A percentile compares a stretch with the other conserved stretches of the same genome.
phyloP scores from a whole-genome alignment of 1,284 basidiomycete species.

The Pulchroboletus neoregius region DNA sequence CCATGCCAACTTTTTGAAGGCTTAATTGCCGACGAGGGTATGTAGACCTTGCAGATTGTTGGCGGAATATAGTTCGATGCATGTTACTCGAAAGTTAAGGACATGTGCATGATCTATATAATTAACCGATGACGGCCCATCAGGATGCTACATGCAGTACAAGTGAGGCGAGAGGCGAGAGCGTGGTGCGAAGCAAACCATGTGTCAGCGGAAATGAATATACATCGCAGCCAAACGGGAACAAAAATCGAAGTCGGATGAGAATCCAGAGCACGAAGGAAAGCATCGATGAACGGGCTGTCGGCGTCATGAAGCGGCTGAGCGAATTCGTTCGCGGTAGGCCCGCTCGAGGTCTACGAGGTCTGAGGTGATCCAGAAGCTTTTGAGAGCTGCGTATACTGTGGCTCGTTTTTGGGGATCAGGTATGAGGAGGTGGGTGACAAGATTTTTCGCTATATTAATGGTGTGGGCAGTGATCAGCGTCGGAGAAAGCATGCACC shows the following conservation, averaged over 20 bases:
- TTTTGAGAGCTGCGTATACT: constrained; percentile 53
- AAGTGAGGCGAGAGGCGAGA: constrained; percentile 1
- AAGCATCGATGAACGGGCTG: neutral
- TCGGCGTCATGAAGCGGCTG: constrained; percentile 13
- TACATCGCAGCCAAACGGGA: neutral
- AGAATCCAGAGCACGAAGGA: neutral
- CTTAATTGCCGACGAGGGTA: constrained; percentile 34
- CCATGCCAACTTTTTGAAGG: constrained; percentile 75
- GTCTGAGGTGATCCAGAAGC: constrained; percentile 62
- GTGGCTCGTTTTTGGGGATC: constrained; percentile 57
- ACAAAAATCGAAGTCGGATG: neutral
- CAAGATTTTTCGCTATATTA: constrained; percentile 51
- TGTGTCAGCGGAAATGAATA: constrained; percentile 4
- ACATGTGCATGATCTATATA: neutral
- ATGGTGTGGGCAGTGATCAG: constrained; percentile 6
- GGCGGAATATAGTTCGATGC: constrained; percentile 7
- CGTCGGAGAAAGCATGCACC: neutral
- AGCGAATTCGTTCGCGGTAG: constrained; percentile 52
- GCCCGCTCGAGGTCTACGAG: constrained; percentile 53
- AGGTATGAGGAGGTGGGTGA: constrained; percentile 53
- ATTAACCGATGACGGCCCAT: constrained; percentile 1
- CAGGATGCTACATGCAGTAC: constrained; percentile 1
- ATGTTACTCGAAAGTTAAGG: constrained; percentile 1
- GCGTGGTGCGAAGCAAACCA: neutral
- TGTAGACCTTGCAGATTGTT: neutral